These are phyloP conservation scores for Fistulifera solaris DNA, from an alignment of 108 stramenopile species.

Conservation along the genomic window DNA sequence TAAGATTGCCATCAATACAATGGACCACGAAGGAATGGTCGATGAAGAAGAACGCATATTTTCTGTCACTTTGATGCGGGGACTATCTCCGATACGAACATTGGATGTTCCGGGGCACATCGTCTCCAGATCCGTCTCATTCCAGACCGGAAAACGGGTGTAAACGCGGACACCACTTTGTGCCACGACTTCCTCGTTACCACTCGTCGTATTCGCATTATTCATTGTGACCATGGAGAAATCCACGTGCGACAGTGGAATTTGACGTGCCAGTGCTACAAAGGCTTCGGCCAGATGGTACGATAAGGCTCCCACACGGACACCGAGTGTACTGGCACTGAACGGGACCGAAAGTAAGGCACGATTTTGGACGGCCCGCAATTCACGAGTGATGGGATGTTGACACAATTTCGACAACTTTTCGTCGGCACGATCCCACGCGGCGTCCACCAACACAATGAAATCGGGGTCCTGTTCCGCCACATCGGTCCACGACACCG, in stretches of 20 bases:
- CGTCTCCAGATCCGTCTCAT: neutral
- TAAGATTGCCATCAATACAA: too few relatives aligned
- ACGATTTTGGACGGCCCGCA: slow-evolving; percentile 17
- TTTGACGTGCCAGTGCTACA: slow-evolving; percentile 5
- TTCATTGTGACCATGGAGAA: slow-evolving; percentile 6
- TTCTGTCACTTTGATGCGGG: too few relatives aligned
- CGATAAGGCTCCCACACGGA: slow-evolving; percentile 12
- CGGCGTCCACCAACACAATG: slow-evolving; percentile 15
- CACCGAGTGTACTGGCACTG: slow-evolving; percentile 15
- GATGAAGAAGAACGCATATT: too few relatives aligned
- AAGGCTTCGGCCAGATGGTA: slow-evolving; percentile 25
- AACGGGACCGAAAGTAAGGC: slow-evolving; percentile 14
- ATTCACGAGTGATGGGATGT: slow-evolving; percentile 6
- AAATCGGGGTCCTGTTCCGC: slow-evolving; percentile 15
- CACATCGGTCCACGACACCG: slow-evolving; percentile 9
- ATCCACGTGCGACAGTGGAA: slow-evolving; percentile 13
- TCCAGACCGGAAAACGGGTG: neutral
- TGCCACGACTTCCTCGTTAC: neutral
- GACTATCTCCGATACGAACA: too few relatives aligned
- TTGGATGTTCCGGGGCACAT: neutral
- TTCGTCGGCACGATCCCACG: slow-evolving; percentile 14
- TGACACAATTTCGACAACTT: slow-evolving; percentile 17
- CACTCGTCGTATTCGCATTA: neutral
- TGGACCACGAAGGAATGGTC: too few relatives aligned
- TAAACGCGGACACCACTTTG: neutral